Conservation (phyloP, 768 basidiomycete genomes). For the Jaapia argillacea region DNA sequence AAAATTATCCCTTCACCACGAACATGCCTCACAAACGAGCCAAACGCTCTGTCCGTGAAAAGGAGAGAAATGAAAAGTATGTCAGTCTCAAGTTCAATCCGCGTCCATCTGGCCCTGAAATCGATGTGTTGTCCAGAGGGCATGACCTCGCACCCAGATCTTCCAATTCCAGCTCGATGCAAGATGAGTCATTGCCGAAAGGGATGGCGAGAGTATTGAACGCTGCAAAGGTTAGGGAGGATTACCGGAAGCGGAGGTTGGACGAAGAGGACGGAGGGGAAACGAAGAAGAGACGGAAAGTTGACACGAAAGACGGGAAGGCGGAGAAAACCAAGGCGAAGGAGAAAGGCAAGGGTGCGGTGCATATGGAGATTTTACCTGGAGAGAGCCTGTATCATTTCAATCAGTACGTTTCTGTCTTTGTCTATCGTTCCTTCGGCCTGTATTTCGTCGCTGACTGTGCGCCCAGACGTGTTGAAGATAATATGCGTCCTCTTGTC, state of each 20-base stretch:
- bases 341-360: neutral
- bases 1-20: conserved; percentile 1
- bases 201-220: neutral
- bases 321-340: neutral
- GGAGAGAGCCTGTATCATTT: neutral
- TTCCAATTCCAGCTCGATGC: neutral
- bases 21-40: conserved; percentile 61
- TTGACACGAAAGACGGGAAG: neutral
- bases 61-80: conserved; percentile 32
- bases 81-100: conserved; percentile 7
- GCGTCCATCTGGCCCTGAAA: neutral
- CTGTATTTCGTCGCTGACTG: neutral
- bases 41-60: conserved; percentile 39
- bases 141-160: neutral
- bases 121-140: neutral
- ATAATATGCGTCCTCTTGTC: neutral
- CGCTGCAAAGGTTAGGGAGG: neutral
- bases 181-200: neutral
- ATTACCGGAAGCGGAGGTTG: neutral
- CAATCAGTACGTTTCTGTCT: neutral
- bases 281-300: neutral
- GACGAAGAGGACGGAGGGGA: neutral
- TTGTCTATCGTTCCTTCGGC: neutral
- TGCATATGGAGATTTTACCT: neutral
- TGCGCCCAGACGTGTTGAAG: neutral